Evolutionary conservation across 306 rosid species (phyloP).

Genomic region (Senna siamea): DNA sequence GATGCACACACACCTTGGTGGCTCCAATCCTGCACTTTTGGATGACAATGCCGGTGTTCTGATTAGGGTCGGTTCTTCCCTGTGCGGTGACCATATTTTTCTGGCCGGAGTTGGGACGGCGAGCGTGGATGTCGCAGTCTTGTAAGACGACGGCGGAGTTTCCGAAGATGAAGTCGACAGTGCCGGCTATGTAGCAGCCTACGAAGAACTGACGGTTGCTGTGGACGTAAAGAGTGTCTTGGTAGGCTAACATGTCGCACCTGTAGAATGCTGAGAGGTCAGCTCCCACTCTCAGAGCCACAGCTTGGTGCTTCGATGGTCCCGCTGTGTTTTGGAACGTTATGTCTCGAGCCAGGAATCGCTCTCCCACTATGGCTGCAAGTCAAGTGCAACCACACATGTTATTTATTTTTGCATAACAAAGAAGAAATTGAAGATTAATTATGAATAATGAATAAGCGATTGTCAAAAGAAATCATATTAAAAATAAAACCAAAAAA

Average conservation of each 20-base stretch:
- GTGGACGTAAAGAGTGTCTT: slow-evolving; percentile 93
- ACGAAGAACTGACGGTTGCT: slow-evolving; percentile 81
- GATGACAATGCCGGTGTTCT: slow-evolving; percentile 89
- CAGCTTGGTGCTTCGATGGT: slow-evolving; percentile 91
- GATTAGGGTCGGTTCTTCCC: slow-evolving; percentile 86
- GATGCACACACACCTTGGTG: too few relatives aligned
- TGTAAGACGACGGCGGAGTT: slow-evolving; percentile 77
- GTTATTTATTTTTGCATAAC: background rate
- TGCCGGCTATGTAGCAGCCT: slow-evolving; percentile 61
- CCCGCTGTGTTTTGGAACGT: slow-evolving; percentile 95
- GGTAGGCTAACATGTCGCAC: slow-evolving; percentile 75
- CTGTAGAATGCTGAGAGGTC: slow-evolving; percentile 88
- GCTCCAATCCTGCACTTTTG: slow-evolving; percentile 79
- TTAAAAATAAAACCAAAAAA: too few relatives aligned
- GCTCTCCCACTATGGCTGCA: slow-evolving; percentile 79
- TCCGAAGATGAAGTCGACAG: slow-evolving; percentile 92
- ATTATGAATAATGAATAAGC: too few relatives aligned
- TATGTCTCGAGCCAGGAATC: slow-evolving; percentile 71
- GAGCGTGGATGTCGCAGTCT: slow-evolving; percentile 78
- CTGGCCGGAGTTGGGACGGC: slow-evolving; percentile 77
- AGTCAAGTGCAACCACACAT: background rate
- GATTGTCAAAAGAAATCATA: too few relatives aligned
- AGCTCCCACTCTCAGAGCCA: slow-evolving; percentile 83
- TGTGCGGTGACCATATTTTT: slow-evolving; percentile 92
- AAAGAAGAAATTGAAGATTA: too few relatives aligned